Evolutionary conservation across 2,329 filamentous ascomycete species (phyloP).

Genomic region (Cladorrhinum sp.): DNA sequence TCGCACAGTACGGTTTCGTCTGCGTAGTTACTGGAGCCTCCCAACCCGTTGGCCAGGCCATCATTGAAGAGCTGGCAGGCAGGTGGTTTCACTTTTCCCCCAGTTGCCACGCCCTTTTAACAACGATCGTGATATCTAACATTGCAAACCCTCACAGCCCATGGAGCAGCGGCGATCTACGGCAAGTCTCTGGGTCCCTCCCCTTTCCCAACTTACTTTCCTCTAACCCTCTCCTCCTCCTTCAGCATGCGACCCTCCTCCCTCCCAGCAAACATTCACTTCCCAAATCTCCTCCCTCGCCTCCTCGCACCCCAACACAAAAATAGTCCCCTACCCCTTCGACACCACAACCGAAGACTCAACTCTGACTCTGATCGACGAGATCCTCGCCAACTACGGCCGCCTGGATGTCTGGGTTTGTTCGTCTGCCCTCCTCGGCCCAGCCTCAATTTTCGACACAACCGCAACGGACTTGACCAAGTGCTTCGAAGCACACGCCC

Average conservation of each 20-base stretch:
- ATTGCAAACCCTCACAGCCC: conserved; percentile 39
- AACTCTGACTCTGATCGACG: conserved; percentile 59
- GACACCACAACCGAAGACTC: conserved; percentile 57
- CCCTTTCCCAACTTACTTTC: conserved; percentile 7
- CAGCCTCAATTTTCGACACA: conserved; percentile 54
- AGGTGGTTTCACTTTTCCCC: neutral
- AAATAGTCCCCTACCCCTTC: conserved; percentile 60
- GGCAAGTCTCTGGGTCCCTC: conserved; percentile 31
- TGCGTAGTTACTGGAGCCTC: conserved; percentile 62
- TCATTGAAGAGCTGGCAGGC: conserved; percentile 58
- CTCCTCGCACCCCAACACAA: conserved; percentile 50
- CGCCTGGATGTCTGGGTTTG: conserved; percentile 61
- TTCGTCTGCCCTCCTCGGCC: conserved; percentile 55
- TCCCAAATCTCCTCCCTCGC: conserved; percentile 42
- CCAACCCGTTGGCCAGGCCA: conserved; percentile 58
- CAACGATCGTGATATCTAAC: conserved; percentile 18
- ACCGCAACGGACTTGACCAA: conserved; percentile 53
- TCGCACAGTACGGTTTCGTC: conserved; percentile 56
- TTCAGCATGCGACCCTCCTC: conserved; percentile 47
- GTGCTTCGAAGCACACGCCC: conserved; percentile 58
- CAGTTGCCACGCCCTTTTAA: neutral
- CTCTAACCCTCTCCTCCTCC: neutral
- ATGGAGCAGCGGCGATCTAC: conserved; percentile 63
- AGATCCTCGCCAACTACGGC: conserved; percentile 58
- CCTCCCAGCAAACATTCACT: conserved; percentile 38